phyloP scores from a whole-genome alignment of 257 asterid species.

The Solanum microdontum region DNA sequence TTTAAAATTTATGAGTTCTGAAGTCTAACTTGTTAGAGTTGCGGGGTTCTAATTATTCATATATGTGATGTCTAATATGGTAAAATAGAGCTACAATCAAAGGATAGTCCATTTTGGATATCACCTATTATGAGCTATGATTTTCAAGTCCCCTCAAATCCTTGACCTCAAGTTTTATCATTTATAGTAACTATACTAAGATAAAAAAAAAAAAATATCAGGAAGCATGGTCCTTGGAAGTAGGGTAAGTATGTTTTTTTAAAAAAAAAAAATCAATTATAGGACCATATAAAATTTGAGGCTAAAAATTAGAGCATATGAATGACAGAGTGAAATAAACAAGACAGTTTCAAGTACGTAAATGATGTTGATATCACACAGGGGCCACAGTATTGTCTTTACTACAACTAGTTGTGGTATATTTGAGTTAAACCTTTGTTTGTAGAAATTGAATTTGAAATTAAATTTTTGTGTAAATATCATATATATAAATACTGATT shows the following conservation, averaged over 20 bases:
- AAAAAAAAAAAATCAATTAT: not conserved
- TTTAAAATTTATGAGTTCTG: not conserved
- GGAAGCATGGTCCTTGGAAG: not conserved
- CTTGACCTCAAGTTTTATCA: not conserved
- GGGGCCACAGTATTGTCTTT: not conserved
- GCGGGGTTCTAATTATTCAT: too few relatives aligned
- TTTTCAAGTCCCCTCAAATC: not conserved
- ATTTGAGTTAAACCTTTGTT: not conserved
- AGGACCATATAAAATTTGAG: not conserved
- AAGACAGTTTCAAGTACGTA: constrained; percentile 9
- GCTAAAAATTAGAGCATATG: not conserved
- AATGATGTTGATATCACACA: constrained; percentile 24
- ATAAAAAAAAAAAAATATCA: not conserved
- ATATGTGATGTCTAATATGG: not conserved
- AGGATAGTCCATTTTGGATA: not conserved
- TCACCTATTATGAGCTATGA: not conserved
- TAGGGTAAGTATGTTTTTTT: not conserved
- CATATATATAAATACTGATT: not conserved
- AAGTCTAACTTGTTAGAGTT: not conserved
- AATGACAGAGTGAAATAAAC: not conserved
- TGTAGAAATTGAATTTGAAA: not conserved
- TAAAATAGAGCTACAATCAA: not conserved
- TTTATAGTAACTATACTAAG: not conserved
- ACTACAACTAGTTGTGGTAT: not conserved
- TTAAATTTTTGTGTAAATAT: not conserved